Evolutionary conservation across 768 basidiomycete species (phyloP), one percentile per base, ranked within the genome.

Genomic region (Trametes meyenii): DNA sequence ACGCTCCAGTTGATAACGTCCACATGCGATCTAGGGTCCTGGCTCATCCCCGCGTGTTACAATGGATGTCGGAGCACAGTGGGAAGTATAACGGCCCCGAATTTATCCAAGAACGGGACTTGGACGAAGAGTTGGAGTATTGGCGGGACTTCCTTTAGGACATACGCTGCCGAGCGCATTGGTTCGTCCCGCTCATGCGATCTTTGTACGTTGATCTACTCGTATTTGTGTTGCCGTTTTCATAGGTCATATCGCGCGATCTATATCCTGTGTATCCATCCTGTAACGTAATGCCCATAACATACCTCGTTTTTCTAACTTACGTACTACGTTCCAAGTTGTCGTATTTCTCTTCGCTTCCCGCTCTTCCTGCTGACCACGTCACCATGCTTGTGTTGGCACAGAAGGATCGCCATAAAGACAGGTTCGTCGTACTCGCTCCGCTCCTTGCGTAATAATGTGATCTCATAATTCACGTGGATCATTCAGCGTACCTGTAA

Each of bases 11-110:
- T 33, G 12, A 23, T 11, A 49, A 23, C 43, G 14, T 13, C 12
- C 62, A 52, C 36, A 38, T 24, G 38, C 55, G 53, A 36, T 26
- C 8, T 39, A 90, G 89, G 70, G 84, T 90, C 14, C 75, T 77
- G 67, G 88, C 85, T 5, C 85, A 90, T 70, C 83, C 84, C 6
- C 79, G 81, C 16, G 88, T 90, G 12, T 66, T 89, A 0, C 75
- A 75, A 45, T 90, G 87, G 88, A 72, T 85, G 63, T 70, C 75
- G 2, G 66, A 74, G 3, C 72, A 74, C 23, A 49, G 60, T 16
- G 72, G 64, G 55, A 49, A 45, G 16, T 58, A 58, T 40, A 21
- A 19, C 26, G 57, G 57, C 5, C 62, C 48, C 21, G 55, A 64
- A 12, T 62, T 68, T 33, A 63, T 45, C 16, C 63, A 67, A 12